These are phyloP conservation scores for Pleoardoris graminearum DNA, from an alignment of 2,329 filamentous ascomycete genomes.

Conservation along the genomic window DNA sequence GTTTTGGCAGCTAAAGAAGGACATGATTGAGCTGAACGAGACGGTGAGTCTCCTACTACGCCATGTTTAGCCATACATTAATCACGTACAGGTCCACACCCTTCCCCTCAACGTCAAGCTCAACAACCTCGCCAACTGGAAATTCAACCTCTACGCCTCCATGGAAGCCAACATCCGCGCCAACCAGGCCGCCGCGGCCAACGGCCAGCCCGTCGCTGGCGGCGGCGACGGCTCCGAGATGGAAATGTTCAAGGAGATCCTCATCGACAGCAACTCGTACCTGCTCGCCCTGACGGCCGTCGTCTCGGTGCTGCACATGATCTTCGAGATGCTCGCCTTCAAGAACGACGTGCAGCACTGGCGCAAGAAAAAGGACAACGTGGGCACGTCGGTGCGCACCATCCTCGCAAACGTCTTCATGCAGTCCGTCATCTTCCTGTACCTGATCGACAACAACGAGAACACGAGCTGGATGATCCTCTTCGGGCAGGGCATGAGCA, in stretches of 20 bases:
- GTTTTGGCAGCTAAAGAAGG: constrained; percentile 91
- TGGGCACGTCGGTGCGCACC: constrained; percentile 92
- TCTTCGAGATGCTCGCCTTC: constrained; percentile 95
- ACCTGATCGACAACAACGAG: constrained; percentile 94
- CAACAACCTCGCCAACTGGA: constrained; percentile 81
- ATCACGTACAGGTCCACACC: constrained; percentile 56
- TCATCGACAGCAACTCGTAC: constrained; percentile 92
- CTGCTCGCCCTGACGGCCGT: constrained; percentile 82
- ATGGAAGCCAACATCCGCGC: constrained; percentile 89
- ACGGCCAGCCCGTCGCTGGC: constrained; percentile 69
- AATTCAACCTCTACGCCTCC: constrained; percentile 81
- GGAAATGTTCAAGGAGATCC: constrained; percentile 94
- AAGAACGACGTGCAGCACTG: constrained; percentile 97
- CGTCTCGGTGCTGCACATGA: constrained; percentile 86
- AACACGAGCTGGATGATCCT: constrained; percentile 99
- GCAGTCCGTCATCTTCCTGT: constrained; percentile 94
- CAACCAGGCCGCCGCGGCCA: constrained; percentile 73
- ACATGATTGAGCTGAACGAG: constrained; percentile 90
- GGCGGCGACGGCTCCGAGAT: constrained; percentile 91
- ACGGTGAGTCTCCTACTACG: constrained; percentile 55
- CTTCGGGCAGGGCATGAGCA: constrained; percentile 85
- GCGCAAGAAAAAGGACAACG: constrained; percentile 99
- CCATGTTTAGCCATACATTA: background rate
- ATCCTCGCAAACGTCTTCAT: constrained; percentile 98
- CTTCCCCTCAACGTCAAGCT: constrained; percentile 83